Base-by-base conservation (phyloP, 371 early-diverging fungal genomes). In the Neoconidiobolus thromboides region DNA sequence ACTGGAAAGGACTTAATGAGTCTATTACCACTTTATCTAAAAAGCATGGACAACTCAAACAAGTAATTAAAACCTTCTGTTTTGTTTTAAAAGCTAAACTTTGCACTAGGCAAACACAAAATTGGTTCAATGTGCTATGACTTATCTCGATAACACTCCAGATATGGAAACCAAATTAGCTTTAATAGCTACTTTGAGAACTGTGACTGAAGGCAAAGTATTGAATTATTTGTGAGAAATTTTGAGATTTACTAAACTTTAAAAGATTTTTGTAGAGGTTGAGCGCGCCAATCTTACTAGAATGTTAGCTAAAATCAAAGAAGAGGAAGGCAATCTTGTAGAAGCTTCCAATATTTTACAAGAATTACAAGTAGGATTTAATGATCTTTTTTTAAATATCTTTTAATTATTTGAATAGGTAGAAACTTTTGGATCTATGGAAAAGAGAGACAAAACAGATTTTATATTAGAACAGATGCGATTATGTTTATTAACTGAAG, bases 401-500 rank as follows among this genome's bases (percentile, higher is more conserved):
- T 40, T n/a, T 40, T 58, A 7, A 36, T 10, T 53, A 59, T 38
- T n/a, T 14, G 56, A 40, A 41, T 64, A 83, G 80, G 93, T 96
- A 12, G 98, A 97, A 71, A 97, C 98, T 1, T 96, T 90, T 72
- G 98, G 98, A 38, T 92, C 93, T 2, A 93, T 98, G 94, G 94
- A 96, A 60, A 84, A 85, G 67, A 84, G 95, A 55, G 95, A 95
- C 67, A 98, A 98, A 76, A 92, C 93, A 0, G 95, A 95, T 57
- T 98, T 98, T 69, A 92, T 98, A 61, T 69, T 98, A 52, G 96
- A 96, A 68, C 96, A 98, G 70, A 92, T 98, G 89, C 83, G 98
- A 49, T 75, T 98, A 40, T 87, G 87, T 64, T 70, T 98, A 46
- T 84, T 86, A 43, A 93, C 88, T 75, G 80, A 82, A 51, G 98